These are phyloP conservation scores for Naganishia vishniacii DNA, from an alignment of 768 basidiomycete species.

Conservation along the genomic window DNA sequence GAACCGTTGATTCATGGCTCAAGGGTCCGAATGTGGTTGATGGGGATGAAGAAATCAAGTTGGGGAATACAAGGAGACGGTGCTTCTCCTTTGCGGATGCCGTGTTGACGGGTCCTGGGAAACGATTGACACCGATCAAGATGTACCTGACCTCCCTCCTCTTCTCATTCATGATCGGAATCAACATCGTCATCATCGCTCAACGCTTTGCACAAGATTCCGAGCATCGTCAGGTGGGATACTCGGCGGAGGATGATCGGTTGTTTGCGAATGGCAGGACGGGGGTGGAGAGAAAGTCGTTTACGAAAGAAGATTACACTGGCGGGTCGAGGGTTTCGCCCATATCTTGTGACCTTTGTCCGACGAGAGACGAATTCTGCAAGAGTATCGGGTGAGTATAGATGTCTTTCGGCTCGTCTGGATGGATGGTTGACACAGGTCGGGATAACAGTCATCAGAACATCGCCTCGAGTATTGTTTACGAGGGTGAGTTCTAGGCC, in stretches of 20 bases:
- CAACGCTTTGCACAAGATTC: neutral
- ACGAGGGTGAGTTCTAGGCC: neutral
- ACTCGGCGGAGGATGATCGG: no score
- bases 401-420: neutral
- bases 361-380: constrained; percentile 7
- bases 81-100: neutral
- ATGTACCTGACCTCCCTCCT: neutral
- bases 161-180: constrained; percentile 12
- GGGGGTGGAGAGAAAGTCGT: neutral
- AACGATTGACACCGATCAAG: neutral
- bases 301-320: neutral
- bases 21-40: neutral
- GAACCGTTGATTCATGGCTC: no score
- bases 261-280: no score
- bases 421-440: neutral
- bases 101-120: neutral
- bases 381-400: constrained; percentile 6
- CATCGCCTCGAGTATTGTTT: constrained; percentile 4
- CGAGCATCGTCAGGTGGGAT: neutral
- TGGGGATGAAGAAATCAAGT: neutral
- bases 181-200: constrained; percentile 17
- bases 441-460: constrained; percentile 3
- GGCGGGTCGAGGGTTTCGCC: neutral
- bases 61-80: neutral
- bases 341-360: constrained; percentile 14